Base-by-base conservation (phyloP, 306 rosid species). In the Malus sieversii region DNA sequence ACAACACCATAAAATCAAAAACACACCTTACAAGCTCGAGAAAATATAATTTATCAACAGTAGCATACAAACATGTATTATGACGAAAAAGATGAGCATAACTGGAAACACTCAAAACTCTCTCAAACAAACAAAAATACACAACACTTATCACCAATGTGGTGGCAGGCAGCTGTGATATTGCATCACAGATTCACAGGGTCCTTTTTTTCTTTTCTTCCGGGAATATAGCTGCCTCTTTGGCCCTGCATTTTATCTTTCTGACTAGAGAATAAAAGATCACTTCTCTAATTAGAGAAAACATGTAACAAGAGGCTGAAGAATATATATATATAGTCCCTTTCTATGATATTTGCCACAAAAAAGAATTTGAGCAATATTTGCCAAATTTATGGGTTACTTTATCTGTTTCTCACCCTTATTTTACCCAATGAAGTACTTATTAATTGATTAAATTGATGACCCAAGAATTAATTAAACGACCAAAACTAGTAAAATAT, bases 1-100 rank as follows among this genome's bases (percentile, higher is more conserved):
- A 90, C 92, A 84, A 82, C 86, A 87, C 94, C 80, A 67, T 78
- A 77, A 84, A 76, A 8, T 64, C 2, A 29, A 45, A 76, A 40
- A 73, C 52, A 80, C 83, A 79, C 77, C 66, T 8, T 59, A 77
- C 85, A 77, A 58, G 80, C 82, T 77, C 78, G 77, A 85, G 77
- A 69, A 68, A 45, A 66, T 48, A 48, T 1, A 2, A 15, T 0
- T 5, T 15, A 48, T 48, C 18, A 48, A 1, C 19, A 1, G 2
- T 48, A 6, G 19, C 5, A 48, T 15, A 48, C 5, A 48, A 48
- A 14, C 18, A 48, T 5, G 55, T 48, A 6, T 48, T 48, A 13
- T 46, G 2, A 14, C 8, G 19, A 48, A 6, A 48, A 18, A 15
- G 8, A 48, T 48, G 15, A 48, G 15, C 19, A 14, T 16, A 48